phyloP scores from a whole-genome alignment of 2,329 filamentous ascomycete species.

The Aspergillus ibericus region DNA sequence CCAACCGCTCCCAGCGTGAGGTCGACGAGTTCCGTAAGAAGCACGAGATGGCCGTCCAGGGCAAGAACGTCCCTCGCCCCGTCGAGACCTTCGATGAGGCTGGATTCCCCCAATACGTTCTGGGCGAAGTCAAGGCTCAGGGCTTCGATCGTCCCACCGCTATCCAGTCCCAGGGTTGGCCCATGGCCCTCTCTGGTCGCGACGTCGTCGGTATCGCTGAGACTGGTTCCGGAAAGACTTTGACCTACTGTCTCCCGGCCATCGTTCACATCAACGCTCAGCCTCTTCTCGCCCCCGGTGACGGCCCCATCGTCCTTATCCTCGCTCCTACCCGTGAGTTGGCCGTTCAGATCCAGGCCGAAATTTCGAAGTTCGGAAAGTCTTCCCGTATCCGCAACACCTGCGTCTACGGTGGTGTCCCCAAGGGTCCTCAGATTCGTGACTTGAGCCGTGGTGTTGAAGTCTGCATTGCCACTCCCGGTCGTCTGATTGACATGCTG shows the following conservation, averaged over 20 bases:
- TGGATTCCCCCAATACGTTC: conserved; percentile 93
- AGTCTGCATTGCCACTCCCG: conserved; percentile 97
- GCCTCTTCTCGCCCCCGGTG: conserved; percentile 88
- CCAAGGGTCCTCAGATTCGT: conserved; percentile 94
- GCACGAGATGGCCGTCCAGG: conserved; percentile 80
- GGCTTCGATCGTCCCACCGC: conserved; percentile 91
- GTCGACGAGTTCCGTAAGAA: conserved; percentile 85
- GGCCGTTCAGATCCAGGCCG: conserved; percentile 96
- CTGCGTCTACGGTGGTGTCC: conserved; percentile 98
- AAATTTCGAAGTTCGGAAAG: conserved; percentile 98
- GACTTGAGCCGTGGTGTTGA: conserved; percentile 94
- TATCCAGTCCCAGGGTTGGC: conserved; percentile 98
- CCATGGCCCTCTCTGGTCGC: conserved; percentile 96
- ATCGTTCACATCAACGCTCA: conserved; percentile 99
- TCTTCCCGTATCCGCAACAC: conserved; percentile 98
- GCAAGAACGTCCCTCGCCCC: conserved; percentile 80
- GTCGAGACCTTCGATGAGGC: conserved; percentile 98
- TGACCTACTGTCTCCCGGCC: conserved; percentile 95
- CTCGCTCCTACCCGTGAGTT: conserved; percentile 96
- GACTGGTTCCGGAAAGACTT: conserved; percentile 97
- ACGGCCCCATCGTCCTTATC: conserved; percentile 94
- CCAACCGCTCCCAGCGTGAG: conserved; percentile 70
- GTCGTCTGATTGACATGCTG: conserved; percentile 97
- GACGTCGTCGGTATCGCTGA: conserved; percentile 99
- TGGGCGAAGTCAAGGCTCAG: conserved; percentile 98